Evolutionary conservation across 2,329 filamentous ascomycete genomes (phyloP), one percentile per base, ranked within the genome.

Genomic region (Daldinia sp.): DNA sequence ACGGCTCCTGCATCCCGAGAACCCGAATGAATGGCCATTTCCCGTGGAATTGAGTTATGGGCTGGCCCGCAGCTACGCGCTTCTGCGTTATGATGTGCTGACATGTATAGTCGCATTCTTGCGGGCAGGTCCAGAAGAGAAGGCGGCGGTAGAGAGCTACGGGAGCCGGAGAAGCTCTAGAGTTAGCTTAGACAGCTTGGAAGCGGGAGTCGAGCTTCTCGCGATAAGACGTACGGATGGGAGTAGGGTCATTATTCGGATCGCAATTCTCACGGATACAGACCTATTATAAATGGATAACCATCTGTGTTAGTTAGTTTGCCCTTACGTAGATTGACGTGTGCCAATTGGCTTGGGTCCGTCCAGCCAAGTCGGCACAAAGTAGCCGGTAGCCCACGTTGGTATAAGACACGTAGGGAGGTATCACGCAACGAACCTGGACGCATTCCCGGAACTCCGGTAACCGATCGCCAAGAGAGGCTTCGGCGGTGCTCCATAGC

Each of bases 11-110:
- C 84, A 97, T 92, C 79, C 96, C 96, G 60, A 97, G 82, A 77
- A 98, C 87, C 73, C 96, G 92, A 80, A 90, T 86, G 82, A 99
- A 99, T 42, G 96, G 96, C 96, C 96, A 99, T 87, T 99, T 99
- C 35, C 96, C 96, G 83, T 99, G 94, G 85, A 94, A 99, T 82
- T 99, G 96, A 63, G 95, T 90, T 56, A 98, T 81, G 10, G 90
- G 87, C 33, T 89, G 87, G 67, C 89, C 87, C 70, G 87, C 84
- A 28, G 87, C 83, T 72, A 94, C 82, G 71, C 95, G 93, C 65
- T 83, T 82, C 74, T 88, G 82, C 63, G 96, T 98, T 67, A 97
- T 86, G 79, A 97, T 91, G 85, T 97, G 95, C 80, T 99, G 96
- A 85, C 96, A 99, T 68, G 93, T 91, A 84, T 99, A 97, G 85